phyloP scores from a whole-genome alignment of 129 eudicot genomes.

The Arctium lappa region DNA sequence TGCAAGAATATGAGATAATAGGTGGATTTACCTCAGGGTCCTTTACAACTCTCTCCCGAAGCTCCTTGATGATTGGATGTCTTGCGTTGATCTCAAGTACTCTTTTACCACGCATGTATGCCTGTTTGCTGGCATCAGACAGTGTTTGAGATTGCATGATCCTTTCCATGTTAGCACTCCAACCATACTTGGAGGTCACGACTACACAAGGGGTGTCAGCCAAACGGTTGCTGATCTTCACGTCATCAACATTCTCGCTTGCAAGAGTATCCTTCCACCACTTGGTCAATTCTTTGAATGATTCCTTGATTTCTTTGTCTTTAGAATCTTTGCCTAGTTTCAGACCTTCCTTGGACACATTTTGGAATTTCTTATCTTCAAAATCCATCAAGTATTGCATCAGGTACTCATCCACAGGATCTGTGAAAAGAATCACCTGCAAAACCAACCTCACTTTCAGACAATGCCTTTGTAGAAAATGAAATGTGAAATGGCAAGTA shows the following conservation, averaged over 20 bases:
- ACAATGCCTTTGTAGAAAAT: no score
- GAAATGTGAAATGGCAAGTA: not conserved
- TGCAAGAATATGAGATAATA: not conserved
- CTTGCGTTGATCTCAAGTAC: constrained; percentile 95
- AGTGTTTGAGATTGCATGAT: constrained; percentile 97
- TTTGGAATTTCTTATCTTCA: constrained; percentile 92
- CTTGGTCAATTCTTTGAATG: constrained; percentile 83
- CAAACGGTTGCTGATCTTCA: constrained; percentile 93
- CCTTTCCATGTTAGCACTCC: constrained; percentile 97
- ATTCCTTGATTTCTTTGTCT: constrained; percentile 81
- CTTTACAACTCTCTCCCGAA: constrained; percentile 73
- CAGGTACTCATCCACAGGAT: constrained; percentile 90
- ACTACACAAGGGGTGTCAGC: constrained; percentile 97
- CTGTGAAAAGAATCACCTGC: constrained; percentile 89
- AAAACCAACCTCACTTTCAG: not conserved
- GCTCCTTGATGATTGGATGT: constrained; percentile 93
- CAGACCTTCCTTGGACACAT: constrained; percentile 93
- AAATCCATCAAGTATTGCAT: constrained; percentile 98
- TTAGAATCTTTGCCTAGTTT: constrained; percentile 84
- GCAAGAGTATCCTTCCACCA: constrained; percentile 96
- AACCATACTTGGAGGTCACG: constrained; percentile 85
- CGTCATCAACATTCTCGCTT: constrained; percentile 80
- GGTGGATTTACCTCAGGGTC: constrained; percentile 71
- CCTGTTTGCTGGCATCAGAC: constrained; percentile 84
- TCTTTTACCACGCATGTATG: constrained; percentile 93